phyloP scores from a whole-genome alignment of 768 basidiomycete genomes.

The Jaapia argillacea region DNA sequence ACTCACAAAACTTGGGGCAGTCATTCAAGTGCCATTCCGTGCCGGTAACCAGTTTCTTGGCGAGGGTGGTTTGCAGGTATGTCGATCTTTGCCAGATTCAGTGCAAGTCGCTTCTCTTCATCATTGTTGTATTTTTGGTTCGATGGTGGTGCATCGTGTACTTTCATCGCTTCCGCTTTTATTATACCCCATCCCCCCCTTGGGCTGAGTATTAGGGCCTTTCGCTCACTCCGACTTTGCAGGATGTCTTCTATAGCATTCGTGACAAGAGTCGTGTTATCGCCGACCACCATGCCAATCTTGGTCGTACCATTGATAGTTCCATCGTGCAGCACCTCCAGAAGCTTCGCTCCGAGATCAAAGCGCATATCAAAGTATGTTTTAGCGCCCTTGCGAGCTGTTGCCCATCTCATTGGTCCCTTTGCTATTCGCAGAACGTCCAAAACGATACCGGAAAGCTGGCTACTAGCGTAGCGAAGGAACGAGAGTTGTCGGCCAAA shows the following conservation, averaged over 20 bases:
- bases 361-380: conserved; percentile 97
- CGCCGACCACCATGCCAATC: conserved; percentile 93
- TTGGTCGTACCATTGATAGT: conserved; percentile 91
- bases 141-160: too few species aligned
- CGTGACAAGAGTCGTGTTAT: conserved; percentile 89
- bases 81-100: conserved; percentile 48
- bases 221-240: too few species aligned
- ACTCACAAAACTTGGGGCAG: conserved; percentile 85
- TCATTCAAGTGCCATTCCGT: conserved; percentile 95
- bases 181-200: too few species aligned
- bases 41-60: conserved; percentile 96
- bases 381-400: conserved; percentile 16
- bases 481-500: conserved; percentile 80
- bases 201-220: not conserved
- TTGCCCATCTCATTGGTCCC: not conserved
- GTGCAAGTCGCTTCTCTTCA: too few species aligned
- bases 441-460: conserved; percentile 95
- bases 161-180: too few species aligned
- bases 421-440: conserved; percentile 50
- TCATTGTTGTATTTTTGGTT: too few species aligned
- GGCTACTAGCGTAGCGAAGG: conserved; percentile 84
- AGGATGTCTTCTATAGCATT: conserved; percentile 90
- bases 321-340: conserved; percentile 97
- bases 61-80: conserved; percentile 91
- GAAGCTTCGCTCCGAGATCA: conserved; percentile 91